Evolutionary conservation across 495 filamentous ascomycete species (phyloP), one percentile per base, ranked within the genome.

Genomic region (Penicillium roqueforti): DNA sequence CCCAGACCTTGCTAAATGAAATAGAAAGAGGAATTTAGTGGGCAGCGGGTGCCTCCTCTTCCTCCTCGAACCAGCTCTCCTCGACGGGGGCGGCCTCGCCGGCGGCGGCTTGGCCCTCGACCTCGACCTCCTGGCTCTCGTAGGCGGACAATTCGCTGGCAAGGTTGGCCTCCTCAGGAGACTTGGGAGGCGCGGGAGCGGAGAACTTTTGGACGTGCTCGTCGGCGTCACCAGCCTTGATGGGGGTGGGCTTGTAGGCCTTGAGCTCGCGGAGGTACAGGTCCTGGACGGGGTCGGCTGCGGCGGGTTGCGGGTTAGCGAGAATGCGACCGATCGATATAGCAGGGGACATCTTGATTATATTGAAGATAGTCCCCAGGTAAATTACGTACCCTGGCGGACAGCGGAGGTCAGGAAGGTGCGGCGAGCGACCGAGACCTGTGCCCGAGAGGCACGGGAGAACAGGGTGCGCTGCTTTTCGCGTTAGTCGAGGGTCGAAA

Each of bases 241-340:
- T 63, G 46, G 86, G 80, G 19, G 86, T 75, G 34, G 88, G 80
- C 80, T 97, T 99, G 85, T 92, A 97, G 73, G 83, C 80, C 72
- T 89, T 91, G 62, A 99, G 84, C 72, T 97, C 92, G 61, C 83
- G 83, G 62, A 99, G 86, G 82, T 97, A 99, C 63, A 99, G 83
- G 59, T 97, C 92, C 76, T 96, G 93, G 60, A 99, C 87, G 58
- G 93, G 80, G 75, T 99, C 93, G 77, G 86, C 95, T 97, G 70
- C 53, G 67, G 22, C 31, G 25, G 36, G 29, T 28, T 50, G 43
- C 25, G 51, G 51, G 62, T 65, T 44, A 67, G 59, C 26, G 28
- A 56, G 20, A 16, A 23, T 47, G 38, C 29, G 48, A 26, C 40
- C 51, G 34, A 43, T 11, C 34, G 18, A 19, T 19, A 31, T 31